A percentile compares a stretch with the other conserved stretches of the same genome.
These are phyloP conservation scores for Sarocladiaceae sp. DNA, from an alignment of 2,329 filamentous ascomycete species.

Conservation along the genomic window DNA sequence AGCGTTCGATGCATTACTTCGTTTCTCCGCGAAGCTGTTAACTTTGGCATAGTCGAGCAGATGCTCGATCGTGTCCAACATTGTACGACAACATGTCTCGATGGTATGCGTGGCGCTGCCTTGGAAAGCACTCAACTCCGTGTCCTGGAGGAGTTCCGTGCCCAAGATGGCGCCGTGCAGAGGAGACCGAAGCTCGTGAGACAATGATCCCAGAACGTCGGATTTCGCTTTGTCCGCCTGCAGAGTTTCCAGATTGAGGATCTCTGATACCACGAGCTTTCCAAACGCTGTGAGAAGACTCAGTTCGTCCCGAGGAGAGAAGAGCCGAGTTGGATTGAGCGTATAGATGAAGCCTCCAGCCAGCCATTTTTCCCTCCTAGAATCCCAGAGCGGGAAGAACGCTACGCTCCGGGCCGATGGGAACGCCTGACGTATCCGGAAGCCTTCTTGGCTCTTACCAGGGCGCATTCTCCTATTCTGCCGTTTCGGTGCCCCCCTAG, in stretches of 20 bases:
- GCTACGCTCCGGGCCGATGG: slow-evolving; percentile 38
- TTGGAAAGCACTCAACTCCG: slow-evolving; percentile 38
- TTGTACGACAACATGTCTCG: slow-evolving; percentile 42
- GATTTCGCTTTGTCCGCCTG: slow-evolving; percentile 43
- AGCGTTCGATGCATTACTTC: slow-evolving; percentile 1
- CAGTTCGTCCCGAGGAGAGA: slow-evolving; percentile 41
- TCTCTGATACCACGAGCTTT: slow-evolving; percentile 49
- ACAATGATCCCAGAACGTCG: slow-evolving; percentile 53
- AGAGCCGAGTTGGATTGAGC: slow-evolving; percentile 31
- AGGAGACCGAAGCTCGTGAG: slow-evolving; percentile 55
- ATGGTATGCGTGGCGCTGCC: slow-evolving; percentile 41
- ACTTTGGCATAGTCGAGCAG: slow-evolving; percentile 51
- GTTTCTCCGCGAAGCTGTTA: slow-evolving; percentile 26
- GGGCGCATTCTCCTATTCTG: not conserved
- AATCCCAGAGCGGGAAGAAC: slow-evolving; percentile 43
- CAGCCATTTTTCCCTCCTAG: slow-evolving; percentile 38
- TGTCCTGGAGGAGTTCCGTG: slow-evolving; percentile 48
- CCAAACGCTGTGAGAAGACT: slow-evolving; percentile 45
- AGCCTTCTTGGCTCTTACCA: slow-evolving; percentile 17
- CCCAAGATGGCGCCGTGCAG: slow-evolving; percentile 54
- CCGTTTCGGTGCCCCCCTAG: slow-evolving; percentile 12
- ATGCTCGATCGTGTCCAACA: slow-evolving; percentile 49
- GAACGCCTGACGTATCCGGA: slow-evolving; percentile 28
- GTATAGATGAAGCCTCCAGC: slow-evolving; percentile 46
- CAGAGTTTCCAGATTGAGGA: slow-evolving; percentile 36